Evolutionary conservation across 495 filamentous ascomycete genomes (phyloP), one percentile per base, ranked within the genome.

Genomic region (Daldinia concentrica): DNA sequence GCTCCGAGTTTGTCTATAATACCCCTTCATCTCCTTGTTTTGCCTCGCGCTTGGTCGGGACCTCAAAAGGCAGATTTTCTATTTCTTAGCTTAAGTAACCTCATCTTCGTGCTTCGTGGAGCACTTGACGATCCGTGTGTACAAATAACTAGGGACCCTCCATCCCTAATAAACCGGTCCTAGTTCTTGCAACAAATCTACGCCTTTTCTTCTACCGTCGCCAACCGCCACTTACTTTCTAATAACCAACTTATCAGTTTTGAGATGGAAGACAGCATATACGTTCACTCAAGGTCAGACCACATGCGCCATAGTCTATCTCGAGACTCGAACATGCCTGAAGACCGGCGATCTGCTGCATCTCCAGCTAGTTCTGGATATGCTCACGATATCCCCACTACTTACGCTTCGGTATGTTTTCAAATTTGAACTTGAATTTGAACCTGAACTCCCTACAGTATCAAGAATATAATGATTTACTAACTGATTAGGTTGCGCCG

Each of bases 401-500:
- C 76, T 24, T 78, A 78, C 29, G 43, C 68, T 14, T 76, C 76
- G n/a, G 76, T 78, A 76, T 14, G 71, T 73, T 32, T n/a, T 27
- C n/a, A n/a, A n/a, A n/a, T n/a, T n/a, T n/a, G n/a, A 32, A 32
- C 4, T 29, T 29, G 2, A 66, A 51, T 41, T 9, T n/a, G 32
- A 27, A 14, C 48, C 37, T 54, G 14, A 36, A 34, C 26, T 39
- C 12, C 29, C 9, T 54, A n/a, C 54, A 17, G 9, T 57, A 36
- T 63, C 14, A 24, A 63, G 59, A 17, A 32, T 41, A n/a, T 52
- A 27, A 37, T 62, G n/a, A 48, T 71, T 78, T 27, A 76, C 70
- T 22, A 27, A 55, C 9, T 63, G 22, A 55, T 14, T 69, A 80
- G 67, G 78, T 84, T 12, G 77, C 83, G 37, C 79, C 81, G 7